Base-by-base conservation (phyloP, 1,284 basidiomycete species). In the Rhodotorula mucilaginosa region DNA sequence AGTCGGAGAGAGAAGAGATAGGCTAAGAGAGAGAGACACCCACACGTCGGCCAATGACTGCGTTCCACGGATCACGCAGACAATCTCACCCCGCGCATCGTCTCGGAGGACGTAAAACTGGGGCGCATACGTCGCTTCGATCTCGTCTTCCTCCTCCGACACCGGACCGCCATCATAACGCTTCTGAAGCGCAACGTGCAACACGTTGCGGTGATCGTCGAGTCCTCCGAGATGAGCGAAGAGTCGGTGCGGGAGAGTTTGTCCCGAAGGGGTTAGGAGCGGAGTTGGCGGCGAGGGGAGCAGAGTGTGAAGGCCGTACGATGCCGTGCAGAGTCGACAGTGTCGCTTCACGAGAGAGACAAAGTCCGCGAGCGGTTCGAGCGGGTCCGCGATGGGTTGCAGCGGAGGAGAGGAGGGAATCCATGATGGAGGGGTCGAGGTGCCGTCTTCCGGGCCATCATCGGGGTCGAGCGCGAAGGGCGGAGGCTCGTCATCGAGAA, bases 191-290 rank as follows among this genome's bases (percentile, higher is more conserved):
- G 74, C 74, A n/a, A 76, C 72, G 58, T 74, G 70, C 5, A 76
- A 67, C 3, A 76, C 72, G 47, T 73, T 61, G 2, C 64, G 67
- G 31, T 71, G 61, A 39, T 67, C 58, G 51, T 48, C 16, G 29
- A 76, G 26, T 15, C 74, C 74, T 19, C 73, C 72, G 10, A 76
- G 66, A n/a, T 76, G 72, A 16, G 68, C 61, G 13, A 76, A 76
- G 10, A 76, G 39, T 3, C 69, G 66, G 18, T 71, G 70, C 16
- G 74, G 73, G 3, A 76, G 66, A 1, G 72, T 75, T 21, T 46
- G 48, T 2, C 69, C 74, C 1, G 64, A 67, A 4, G 74, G 74
- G 3, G 74, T 74, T 31, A 76, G 61, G 31, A 73, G 67, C 19
- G 74, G 73, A 7, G 70, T 72, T 3, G 68, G 65, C 12, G 70